Percentiles rank a stretch among this genome's conserved stretches.
Conservation (phyloP, 495 filamentous ascomycete genomes). For the Penicillium mononematosum region DNA sequence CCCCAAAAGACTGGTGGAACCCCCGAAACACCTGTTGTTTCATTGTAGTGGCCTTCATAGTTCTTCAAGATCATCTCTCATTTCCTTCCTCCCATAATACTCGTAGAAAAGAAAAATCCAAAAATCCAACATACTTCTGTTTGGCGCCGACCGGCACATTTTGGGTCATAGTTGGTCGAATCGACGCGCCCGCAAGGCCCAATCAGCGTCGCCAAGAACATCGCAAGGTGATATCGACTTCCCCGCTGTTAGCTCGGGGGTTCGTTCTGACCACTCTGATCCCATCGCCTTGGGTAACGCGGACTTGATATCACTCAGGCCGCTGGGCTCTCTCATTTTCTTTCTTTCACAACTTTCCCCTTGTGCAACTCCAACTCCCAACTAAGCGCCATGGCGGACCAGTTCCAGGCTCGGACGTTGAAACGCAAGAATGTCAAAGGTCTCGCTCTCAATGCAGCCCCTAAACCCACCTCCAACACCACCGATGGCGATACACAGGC, state of each 20-base stretch:
- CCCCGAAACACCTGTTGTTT: conserved; percentile 28
- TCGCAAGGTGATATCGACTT: conserved; percentile 36
- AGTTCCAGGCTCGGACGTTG: conserved; percentile 84
- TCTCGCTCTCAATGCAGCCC: conserved; percentile 73
- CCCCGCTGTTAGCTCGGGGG: conserved; percentile 33
- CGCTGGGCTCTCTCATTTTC: conserved; percentile 6
- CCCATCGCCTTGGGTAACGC: conserved; percentile 20
- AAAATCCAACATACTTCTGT: conserved; percentile 6
- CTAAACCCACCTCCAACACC: conserved; percentile 55
- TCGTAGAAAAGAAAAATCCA: background rate
- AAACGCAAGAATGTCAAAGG: conserved; percentile 98
- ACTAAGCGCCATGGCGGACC: conserved; percentile 68
- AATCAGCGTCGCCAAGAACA: conserved; percentile 36
- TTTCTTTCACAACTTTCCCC: conserved; percentile 3
- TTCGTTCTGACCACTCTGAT: conserved; percentile 18
- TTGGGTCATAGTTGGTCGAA: conserved; percentile 24
- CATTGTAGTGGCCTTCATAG: conserved; percentile 16
- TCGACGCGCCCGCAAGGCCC: conserved; percentile 32
- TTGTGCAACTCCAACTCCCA: conserved; percentile 13
- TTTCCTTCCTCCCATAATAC: conserved; percentile 1
- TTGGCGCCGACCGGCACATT: conserved; percentile 25
- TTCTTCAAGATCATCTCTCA: conserved; percentile 2
- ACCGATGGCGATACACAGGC: conserved; percentile 60
- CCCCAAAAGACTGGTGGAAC: conserved; percentile 24
- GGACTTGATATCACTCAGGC: conserved; percentile 10